Evolutionary conservation across 352 stramenopile species (phyloP).

Genomic region (Phytopythium aichiense): DNA sequence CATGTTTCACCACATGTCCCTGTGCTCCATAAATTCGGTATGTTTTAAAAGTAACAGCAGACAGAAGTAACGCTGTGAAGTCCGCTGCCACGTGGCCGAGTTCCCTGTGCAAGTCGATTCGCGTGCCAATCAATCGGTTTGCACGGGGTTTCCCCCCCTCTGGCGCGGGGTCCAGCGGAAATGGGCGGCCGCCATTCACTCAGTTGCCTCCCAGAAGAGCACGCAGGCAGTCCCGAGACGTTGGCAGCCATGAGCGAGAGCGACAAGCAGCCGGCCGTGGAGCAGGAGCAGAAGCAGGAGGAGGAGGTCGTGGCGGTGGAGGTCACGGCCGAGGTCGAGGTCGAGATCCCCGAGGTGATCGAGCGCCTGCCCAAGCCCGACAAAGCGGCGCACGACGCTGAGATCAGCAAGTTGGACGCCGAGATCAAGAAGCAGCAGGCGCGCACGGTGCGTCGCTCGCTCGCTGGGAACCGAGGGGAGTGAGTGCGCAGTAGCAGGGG

Average conservation of each 20-base stretch:
- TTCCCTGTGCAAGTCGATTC: background rate
- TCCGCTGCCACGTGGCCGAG: background rate
- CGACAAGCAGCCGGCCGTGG: slow-evolving; percentile 1
- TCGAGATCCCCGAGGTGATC: slow-evolving; percentile 74
- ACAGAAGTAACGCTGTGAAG: too few species aligned
- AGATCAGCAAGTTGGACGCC: slow-evolving; percentile 79
- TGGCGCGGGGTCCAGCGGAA: background rate
- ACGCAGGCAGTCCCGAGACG: background rate
- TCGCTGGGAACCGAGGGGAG: background rate
- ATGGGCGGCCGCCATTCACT: background rate
- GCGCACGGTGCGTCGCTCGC: slow-evolving; percentile 33
- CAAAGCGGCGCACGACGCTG: slow-evolving; percentile 88
- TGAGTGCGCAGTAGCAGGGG: background rate
- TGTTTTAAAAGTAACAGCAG: too few species aligned
- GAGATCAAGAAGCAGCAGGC: slow-evolving; percentile 93
- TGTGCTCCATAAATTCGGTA: too few species aligned
- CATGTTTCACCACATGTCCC: too few species aligned
- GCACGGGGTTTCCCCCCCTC: background rate
- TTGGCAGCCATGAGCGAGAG: slow-evolving; percentile 4
- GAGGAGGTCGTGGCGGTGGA: slow-evolving; percentile 16
- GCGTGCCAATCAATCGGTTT: background rate
- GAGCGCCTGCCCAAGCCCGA: slow-evolving; percentile 81
- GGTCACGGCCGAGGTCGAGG: slow-evolving; percentile 17
- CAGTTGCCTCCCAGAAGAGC: background rate
- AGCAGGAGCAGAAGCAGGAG: slow-evolving; percentile 16